Conservation (phyloP, 306 rosid genomes). For the Quercus dentata region DNA sequence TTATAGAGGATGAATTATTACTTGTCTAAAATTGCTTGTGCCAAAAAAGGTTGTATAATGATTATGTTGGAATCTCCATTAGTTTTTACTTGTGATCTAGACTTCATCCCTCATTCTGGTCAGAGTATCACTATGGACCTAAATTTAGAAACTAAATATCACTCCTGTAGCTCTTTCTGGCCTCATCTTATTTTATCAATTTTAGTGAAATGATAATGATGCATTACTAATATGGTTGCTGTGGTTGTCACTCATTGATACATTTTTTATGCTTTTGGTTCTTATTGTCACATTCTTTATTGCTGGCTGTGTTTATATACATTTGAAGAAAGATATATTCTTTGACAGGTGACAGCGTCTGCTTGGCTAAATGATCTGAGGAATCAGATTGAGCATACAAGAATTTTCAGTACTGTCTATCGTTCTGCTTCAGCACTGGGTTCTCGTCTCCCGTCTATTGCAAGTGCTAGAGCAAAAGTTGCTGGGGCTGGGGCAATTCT, state of each 20-base stretch:
- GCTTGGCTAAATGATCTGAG: slow-evolving; percentile 97
- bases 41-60: not conserved
- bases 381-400: slow-evolving; percentile 85
- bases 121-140: not conserved
- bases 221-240: no score
- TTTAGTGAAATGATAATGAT: not conserved
- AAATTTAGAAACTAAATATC: not conserved
- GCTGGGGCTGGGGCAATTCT: slow-evolving; percentile 94
- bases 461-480: slow-evolving; percentile 86
- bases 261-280: not conserved
- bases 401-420: slow-evolving; percentile 92
- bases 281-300: not conserved
- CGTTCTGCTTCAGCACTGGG: slow-evolving; percentile 97
- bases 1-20: not conserved
- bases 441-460: slow-evolving; percentile 93
- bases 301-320: not conserved
- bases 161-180: not conserved
- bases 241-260: not conserved
- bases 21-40: not conserved
- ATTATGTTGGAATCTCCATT: not conserved
- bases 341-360: slow-evolving; percentile 83
- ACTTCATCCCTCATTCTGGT: not conserved
- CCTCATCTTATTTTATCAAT: not conserved
- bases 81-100: not conserved
- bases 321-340: not conserved